Conservation (phyloP, 306 rosid species). For the Fragaria nilgerrensis region DNA sequence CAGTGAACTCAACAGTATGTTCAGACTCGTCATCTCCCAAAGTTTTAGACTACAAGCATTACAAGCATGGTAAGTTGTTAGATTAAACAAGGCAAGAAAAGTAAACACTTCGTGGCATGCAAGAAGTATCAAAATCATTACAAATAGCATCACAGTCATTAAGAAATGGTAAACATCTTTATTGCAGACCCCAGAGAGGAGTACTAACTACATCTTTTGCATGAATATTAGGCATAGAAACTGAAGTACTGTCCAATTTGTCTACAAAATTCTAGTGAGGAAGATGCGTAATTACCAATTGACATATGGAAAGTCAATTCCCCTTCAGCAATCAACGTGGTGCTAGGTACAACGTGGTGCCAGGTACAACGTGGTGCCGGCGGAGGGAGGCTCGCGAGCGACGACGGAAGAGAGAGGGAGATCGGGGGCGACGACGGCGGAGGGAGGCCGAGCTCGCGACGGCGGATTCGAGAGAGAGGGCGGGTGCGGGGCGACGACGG, state of each 20-base stretch:
- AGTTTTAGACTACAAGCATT: slow-evolving; percentile 40
- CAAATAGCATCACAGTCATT: slow-evolving; percentile 10
- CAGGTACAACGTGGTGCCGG: no score
- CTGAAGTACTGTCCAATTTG: not conserved
- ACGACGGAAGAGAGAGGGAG: no score
- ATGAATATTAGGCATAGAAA: not conserved
- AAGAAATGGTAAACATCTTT: not conserved
- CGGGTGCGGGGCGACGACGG: no score
- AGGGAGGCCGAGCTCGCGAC: no score
- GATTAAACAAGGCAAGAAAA: slow-evolving; percentile 1
- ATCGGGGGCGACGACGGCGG: no score
- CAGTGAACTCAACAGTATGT: slow-evolving; percentile 53
- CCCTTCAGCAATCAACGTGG: no score
- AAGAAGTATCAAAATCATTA: not conserved
- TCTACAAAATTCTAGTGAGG: not conserved
- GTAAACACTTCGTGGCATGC: not conserved
- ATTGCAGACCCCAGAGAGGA: not conserved
- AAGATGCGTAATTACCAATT: not conserved
- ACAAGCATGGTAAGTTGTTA: slow-evolving; percentile 31
- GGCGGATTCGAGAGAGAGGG: no score
- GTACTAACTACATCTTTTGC: not conserved
- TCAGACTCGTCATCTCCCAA: slow-evolving; percentile 51
- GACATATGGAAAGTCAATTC: not conserved
- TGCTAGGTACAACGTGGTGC: no score
- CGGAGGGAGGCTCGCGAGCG: no score